Conservation (phyloP, 2,329 filamentous ascomycete genomes). For the Pseudonectria buxi region DNA sequence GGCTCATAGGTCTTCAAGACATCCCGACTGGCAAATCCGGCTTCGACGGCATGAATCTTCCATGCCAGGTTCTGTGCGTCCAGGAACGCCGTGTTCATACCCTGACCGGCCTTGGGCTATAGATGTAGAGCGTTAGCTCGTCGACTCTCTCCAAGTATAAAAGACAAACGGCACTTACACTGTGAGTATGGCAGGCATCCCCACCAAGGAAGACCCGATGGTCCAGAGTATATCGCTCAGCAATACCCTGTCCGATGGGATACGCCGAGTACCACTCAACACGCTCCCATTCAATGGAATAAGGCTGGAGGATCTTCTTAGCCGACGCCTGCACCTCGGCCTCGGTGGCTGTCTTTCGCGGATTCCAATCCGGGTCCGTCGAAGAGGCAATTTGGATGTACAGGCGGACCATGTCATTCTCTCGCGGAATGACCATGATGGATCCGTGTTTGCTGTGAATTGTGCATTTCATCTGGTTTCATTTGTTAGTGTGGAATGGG, state of each 20-base stretch:
- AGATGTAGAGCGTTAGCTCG: slow-evolving; percentile 28
- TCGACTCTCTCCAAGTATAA: slow-evolving; percentile 29
- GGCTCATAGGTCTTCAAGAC: slow-evolving; percentile 79
- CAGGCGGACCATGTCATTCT: slow-evolving; percentile 60
- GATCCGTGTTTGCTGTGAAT: slow-evolving; percentile 69
- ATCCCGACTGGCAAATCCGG: slow-evolving; percentile 67
- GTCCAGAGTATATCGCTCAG: slow-evolving; percentile 60
- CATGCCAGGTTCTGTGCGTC: slow-evolving; percentile 87
- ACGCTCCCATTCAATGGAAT: slow-evolving; percentile 59
- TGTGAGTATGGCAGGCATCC: slow-evolving; percentile 75
- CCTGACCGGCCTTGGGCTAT: slow-evolving; percentile 70
- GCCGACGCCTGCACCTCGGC: slow-evolving; percentile 59
- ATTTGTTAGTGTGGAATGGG: slow-evolving; percentile 37
- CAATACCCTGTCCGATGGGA: slow-evolving; percentile 67
- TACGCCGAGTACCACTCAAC: slow-evolving; percentile 73
- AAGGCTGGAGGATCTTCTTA: slow-evolving; percentile 59
- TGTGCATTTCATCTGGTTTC: slow-evolving; percentile 59
- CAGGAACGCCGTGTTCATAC: slow-evolving; percentile 74
- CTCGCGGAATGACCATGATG: slow-evolving; percentile 73
- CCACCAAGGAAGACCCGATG: slow-evolving; percentile 68
- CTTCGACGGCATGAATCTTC: slow-evolving; percentile 91
- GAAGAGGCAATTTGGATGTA: slow-evolving; percentile 63
- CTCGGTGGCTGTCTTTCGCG: slow-evolving; percentile 55
- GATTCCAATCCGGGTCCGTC: slow-evolving; percentile 53
- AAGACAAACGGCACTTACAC: slow-evolving; percentile 39